A percentile compares a stretch with the other conserved stretches of the same genome.
Conservation (phyloP, 257 asterid species). For the Avicennia marina region DNA sequence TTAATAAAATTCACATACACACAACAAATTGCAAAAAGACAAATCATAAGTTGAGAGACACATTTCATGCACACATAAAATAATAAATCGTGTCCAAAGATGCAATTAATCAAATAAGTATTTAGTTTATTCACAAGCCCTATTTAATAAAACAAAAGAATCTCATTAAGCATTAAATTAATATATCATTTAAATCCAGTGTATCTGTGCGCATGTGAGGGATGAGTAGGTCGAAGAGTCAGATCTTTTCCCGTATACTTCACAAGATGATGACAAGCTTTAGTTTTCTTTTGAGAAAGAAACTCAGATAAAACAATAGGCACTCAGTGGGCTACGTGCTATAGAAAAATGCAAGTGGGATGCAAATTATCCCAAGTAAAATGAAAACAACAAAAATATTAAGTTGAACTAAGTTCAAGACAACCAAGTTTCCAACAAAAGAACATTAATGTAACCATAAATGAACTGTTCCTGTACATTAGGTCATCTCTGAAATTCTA, state of each 20-base stretch:
- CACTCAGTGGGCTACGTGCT: slow-evolving; percentile 18
- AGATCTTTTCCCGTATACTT: background rate
- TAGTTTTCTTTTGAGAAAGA: slow-evolving; percentile 25
- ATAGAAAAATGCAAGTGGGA: slow-evolving; percentile 26
- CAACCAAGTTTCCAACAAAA: slow-evolving; percentile 27
- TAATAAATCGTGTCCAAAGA: background rate
- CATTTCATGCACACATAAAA: background rate
- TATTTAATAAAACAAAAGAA: slow-evolving; percentile 17
- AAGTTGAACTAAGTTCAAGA: slow-evolving; percentile 30
- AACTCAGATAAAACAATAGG: slow-evolving; percentile 26
- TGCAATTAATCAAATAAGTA: background rate
- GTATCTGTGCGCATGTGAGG: slow-evolving; percentile 22
- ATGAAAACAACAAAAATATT: background rate
- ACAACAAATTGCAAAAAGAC: background rate
- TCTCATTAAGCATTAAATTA: slow-evolving; percentile 11
- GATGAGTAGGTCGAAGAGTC: slow-evolving; percentile 13
- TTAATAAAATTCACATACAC: too few species aligned
- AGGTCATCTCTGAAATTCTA: slow-evolving; percentile 14
- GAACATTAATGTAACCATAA: slow-evolving; percentile 9
- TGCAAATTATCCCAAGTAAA: slow-evolving; percentile 20
- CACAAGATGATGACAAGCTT: slow-evolving; percentile 16
- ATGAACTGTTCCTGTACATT: slow-evolving; percentile 12
- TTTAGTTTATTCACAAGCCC: slow-evolving; percentile 6
- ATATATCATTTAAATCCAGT: slow-evolving; percentile 1
- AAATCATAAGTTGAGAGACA: background rate